Conservation (phyloP, 805 yeast genomes). For the Candida railenensis region DNA sequence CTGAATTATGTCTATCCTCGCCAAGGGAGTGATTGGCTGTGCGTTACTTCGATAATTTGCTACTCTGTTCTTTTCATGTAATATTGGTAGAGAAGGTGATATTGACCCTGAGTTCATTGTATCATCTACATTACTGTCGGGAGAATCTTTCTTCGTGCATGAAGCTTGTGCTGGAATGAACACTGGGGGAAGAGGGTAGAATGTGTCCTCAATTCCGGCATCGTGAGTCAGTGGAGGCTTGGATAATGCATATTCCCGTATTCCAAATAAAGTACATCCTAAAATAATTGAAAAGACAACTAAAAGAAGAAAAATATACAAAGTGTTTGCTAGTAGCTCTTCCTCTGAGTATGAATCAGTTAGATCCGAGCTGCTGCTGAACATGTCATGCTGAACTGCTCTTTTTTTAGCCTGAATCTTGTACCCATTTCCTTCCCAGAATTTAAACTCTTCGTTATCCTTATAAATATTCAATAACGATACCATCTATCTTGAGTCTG, state of each 20-base stretch:
- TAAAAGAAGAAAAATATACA: constrained; percentile 23
- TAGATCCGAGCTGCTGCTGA: constrained; percentile 1
- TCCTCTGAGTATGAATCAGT: constrained; percentile 10
- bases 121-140: no score
- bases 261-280: constrained; percentile 21
- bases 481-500: background rate
- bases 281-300: constrained; percentile 18
- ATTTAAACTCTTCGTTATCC: background rate
- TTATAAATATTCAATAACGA: background rate
- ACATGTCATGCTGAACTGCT: constrained; percentile 9
- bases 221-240: background rate
- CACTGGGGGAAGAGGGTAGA: no score
- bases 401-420: constrained; percentile 13
- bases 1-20: constrained; percentile 6
- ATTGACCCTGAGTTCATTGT: background rate
- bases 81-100: constrained; percentile 1
- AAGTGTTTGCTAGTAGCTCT: constrained; percentile 23
- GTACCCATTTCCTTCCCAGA: constrained; percentile 9
- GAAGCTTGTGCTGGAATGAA: no score
- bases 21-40: background rate
- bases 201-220: no score
- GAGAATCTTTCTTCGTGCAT: no score
- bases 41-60: background rate
- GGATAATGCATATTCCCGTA: constrained; percentile 17
- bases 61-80: background rate